Evolutionary conservation across 306 rosid genomes (phyloP).

Genomic region (Casuarina equisetifolia): DNA sequence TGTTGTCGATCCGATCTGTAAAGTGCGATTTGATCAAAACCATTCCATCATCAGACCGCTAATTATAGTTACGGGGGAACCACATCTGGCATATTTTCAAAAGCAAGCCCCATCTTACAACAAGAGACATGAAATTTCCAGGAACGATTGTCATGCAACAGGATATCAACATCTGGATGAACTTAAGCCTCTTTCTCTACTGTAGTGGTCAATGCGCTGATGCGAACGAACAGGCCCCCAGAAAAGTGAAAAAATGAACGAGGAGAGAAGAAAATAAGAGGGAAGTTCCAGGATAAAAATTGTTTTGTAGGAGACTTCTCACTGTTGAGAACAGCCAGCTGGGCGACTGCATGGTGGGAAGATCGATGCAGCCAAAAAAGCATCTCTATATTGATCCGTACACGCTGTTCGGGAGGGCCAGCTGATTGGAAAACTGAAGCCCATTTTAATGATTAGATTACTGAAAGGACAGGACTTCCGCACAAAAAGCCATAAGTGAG

Average conservation of each 20-base stretch:
- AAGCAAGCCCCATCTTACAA: not conserved
- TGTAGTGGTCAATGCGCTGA: not conserved
- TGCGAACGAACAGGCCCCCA: too few relatives aligned
- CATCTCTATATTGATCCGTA: constrained; percentile 17
- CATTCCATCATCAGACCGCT: too few relatives aligned
- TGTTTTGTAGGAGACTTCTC: not conserved
- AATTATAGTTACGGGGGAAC: too few relatives aligned
- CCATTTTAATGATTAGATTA: constrained; percentile 12
- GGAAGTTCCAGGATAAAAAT: too few relatives aligned
- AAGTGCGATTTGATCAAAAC: too few relatives aligned
- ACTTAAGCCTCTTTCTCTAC: not conserved
- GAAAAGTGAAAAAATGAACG: too few relatives aligned
- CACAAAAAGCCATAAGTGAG: constrained; percentile 4
- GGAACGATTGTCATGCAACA: too few relatives aligned
- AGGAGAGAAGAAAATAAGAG: too few relatives aligned
- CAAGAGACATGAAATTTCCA: not conserved
- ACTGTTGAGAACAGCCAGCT: not conserved
- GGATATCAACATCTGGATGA: not conserved
- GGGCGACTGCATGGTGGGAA: not conserved
- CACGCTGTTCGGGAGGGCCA: constrained; percentile 9
- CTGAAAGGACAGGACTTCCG: constrained; percentile 19
- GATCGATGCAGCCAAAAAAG: constrained; percentile 17
- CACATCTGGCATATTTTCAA: not conserved
- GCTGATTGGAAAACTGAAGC: constrained; percentile 8
- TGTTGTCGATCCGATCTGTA: too few relatives aligned